Evolutionary conservation across 177 flowering plant genomes (phyloP), one percentile per base, ranked within the genome.

Genomic region (Vitis hybrid): DNA sequence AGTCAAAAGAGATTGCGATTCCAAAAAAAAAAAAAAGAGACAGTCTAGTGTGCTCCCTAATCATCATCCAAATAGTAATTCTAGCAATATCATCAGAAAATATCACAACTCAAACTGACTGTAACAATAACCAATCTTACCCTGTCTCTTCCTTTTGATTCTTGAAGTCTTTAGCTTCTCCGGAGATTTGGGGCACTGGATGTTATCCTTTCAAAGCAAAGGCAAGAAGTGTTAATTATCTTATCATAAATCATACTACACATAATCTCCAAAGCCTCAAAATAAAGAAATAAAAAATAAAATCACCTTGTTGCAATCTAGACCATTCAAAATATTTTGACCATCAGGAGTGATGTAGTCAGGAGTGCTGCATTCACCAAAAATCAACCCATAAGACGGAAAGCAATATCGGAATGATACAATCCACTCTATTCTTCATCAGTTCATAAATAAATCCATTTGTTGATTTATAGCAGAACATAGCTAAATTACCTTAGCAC

Each of bases 281-380:
- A 27, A 27, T 24, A 24, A 24, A 24, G 1, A 46, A 54, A 15
- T 15, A 46, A 24, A 1, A 40, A 3, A 51, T 48, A 40, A 51
- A 2, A 64, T 62, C 65, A 91, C 98, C 97, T 88, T 83, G 76
- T 85, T 83, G 56, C 70, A 74, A 79, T 86, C 91, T 24, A 84
- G 74, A 51, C 52, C 66, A 65, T 66, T 82, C 21, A 74, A 59
- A 58, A 82, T 55, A 52, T 83, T 76, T 56, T 85, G 94, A 75
- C 85, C 85, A 68, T 88, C 97, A 21, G 98, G 97, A 6, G 99
- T 93, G 21, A 95, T 93, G 69, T 93, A 95, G 79, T 93, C 98
- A 13, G 99, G 99, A 13, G 98, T 93, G 77, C 99, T 94, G 86
- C 83, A 83, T 18, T 16, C 24, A 56, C 46, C 21, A 60, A 40